phyloP scores from a whole-genome alignment of 164 flowering plant genomes.

The Berberis thunbergii region DNA sequence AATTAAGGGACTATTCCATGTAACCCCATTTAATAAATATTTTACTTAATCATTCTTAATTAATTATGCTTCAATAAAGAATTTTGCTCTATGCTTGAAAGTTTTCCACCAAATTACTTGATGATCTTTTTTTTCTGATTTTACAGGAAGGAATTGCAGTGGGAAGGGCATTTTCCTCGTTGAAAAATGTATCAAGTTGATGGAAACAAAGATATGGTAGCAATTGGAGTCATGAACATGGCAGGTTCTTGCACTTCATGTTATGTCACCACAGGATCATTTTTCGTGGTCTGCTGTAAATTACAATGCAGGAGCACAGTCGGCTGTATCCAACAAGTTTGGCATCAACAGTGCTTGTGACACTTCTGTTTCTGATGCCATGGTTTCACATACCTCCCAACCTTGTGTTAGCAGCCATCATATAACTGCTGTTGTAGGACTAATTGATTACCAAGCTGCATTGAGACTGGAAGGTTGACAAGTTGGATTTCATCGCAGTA shows the following conservation, averaged over 20 bases:
- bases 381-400: slow-evolving; percentile 28
- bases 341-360: slow-evolving; percentile 29
- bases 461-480: slow-evolving; percentile 27
- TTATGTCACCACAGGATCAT: slow-evolving; percentile 61
- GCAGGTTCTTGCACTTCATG: slow-evolving; percentile 74
- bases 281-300: slow-evolving; percentile 39
- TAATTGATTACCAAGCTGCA: slow-evolving; percentile 23
- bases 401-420: slow-evolving; percentile 24
- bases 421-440: slow-evolving; percentile 32
- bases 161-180: slow-evolving; percentile 65
- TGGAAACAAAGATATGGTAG: slow-evolving; percentile 85
- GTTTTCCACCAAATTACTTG: too few relatives aligned
- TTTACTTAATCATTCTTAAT: too few relatives aligned
- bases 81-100: too few relatives aligned
- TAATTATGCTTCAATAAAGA: too few relatives aligned
- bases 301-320: slow-evolving; percentile 29
- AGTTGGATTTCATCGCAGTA: slow-evolving; percentile 30
- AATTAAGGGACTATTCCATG: too few relatives aligned
- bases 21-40: too few relatives aligned
- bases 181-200: slow-evolving; percentile 67
- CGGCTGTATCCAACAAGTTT: slow-evolving; percentile 31
- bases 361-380: slow-evolving; percentile 28
- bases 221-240: slow-evolving; percentile 71
- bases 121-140: too few relatives aligned
- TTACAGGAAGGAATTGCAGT: slow-evolving; percentile 82